These are phyloP conservation scores for Xylariaceae sp. DNA, from an alignment of 2,329 filamentous ascomycete species.

Conservation along the genomic window DNA sequence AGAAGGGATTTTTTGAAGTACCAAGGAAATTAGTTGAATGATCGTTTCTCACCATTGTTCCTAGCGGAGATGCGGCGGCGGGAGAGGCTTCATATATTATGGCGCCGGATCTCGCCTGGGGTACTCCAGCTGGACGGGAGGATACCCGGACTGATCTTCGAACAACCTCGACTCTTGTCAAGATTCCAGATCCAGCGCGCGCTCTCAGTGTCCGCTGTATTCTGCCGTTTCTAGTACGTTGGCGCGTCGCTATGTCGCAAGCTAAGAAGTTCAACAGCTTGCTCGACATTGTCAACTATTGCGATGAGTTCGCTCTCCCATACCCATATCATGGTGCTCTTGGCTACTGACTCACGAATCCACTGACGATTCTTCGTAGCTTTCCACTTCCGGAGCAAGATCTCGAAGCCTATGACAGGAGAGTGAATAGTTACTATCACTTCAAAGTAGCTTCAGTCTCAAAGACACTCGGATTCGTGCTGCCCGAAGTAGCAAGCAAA, in stretches of 20 bases:
- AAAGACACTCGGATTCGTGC: conserved; percentile 10
- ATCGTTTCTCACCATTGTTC: neutral
- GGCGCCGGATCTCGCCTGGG: neutral
- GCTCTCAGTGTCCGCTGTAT: neutral
- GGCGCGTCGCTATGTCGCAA: neutral
- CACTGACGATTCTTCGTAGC: conserved; percentile 3
- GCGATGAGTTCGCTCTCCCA: conserved; percentile 10
- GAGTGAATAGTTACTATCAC: conserved; percentile 12
- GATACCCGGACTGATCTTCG: neutral
- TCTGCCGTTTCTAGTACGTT: neutral
- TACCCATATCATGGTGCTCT: neutral
- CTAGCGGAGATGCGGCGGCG: neutral
- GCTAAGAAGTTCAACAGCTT: neutral
- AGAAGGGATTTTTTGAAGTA: neutral
- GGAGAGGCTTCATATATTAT: neutral
- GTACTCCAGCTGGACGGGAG: neutral
- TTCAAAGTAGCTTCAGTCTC: conserved; percentile 6
- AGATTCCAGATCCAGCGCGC: neutral
- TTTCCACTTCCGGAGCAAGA: conserved; percentile 9
- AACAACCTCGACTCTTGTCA: neutral
- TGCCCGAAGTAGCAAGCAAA: conserved; percentile 4
- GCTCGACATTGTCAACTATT: conserved; percentile 5
- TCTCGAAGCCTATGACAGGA: conserved; percentile 6
- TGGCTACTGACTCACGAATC: neutral
- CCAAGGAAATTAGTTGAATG: neutral